Evolutionary conservation across 176 grass and related monocot species (phyloP).

Genomic region (Musa troglodytarum): DNA sequence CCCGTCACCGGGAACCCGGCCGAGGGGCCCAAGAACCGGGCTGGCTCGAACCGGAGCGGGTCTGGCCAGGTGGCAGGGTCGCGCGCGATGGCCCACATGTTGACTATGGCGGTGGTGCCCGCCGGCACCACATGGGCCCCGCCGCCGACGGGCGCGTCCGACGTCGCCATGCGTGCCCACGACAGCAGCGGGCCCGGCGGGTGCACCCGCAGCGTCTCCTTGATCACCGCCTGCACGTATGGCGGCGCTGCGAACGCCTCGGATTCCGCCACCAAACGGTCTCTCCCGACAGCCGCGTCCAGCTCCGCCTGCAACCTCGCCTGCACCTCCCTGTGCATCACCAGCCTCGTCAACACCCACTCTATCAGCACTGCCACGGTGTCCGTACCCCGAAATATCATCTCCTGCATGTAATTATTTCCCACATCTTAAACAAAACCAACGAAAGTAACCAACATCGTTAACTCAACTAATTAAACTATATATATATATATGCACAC

Average conservation of each 20-base stretch:
- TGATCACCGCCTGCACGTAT: slow-evolving; percentile 83
- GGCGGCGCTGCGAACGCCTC: slow-evolving; percentile 23
- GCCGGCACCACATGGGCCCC: slow-evolving; percentile 45
- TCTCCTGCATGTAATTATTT: slow-evolving; percentile 40
- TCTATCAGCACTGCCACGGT: slow-evolving; percentile 88
- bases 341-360: slow-evolving; percentile 76
- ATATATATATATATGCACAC: too few species aligned
- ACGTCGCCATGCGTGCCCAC: slow-evolving; percentile 72
- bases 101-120: slow-evolving; percentile 88
- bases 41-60: slow-evolving; percentile 39
- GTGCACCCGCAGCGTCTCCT: slow-evolving; percentile 70
- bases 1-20: slow-evolving; percentile 31
- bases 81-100: slow-evolving; percentile 96
- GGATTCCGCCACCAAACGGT: slow-evolving; percentile 31
- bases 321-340: slow-evolving; percentile 70
- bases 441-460: too few species aligned
- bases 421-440: not conserved
- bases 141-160: slow-evolving; percentile 42
- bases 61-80: slow-evolving; percentile 53
- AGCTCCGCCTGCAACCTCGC: slow-evolving; percentile 57
- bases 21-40: slow-evolving; percentile 26
- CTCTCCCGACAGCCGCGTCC: slow-evolving; percentile 34
- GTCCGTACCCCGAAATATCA: slow-evolving; percentile 91
- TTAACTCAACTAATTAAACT: too few species aligned
- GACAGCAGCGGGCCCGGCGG: slow-evolving; percentile 87